phyloP scores from a whole-genome alignment of 2,329 filamentous ascomycete species.

The Scytalidium sp. region DNA sequence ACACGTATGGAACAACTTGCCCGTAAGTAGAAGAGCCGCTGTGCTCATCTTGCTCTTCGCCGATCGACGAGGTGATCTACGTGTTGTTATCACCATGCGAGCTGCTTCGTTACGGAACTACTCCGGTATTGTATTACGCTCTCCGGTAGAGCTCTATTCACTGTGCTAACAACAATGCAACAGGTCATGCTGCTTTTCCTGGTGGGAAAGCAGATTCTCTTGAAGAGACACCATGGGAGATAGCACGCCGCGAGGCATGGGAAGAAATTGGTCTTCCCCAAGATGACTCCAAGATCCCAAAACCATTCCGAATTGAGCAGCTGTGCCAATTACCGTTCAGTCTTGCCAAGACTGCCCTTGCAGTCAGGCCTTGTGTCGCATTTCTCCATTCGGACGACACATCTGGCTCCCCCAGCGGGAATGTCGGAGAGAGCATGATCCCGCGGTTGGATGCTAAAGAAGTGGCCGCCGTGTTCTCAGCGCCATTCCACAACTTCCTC shows the following conservation, averaged over 20 bases:
- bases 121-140: slow-evolving; percentile 54
- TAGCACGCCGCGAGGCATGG: slow-evolving; percentile 82
- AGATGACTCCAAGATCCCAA: slow-evolving; percentile 64
- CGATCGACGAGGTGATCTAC: slow-evolving; percentile 75
- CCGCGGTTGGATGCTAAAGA: slow-evolving; percentile 84
- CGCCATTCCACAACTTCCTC: slow-evolving; percentile 83
- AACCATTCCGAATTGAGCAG: slow-evolving; percentile 81
- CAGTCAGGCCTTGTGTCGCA: slow-evolving; percentile 73
- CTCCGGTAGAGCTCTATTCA: not conserved
- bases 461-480: slow-evolving; percentile 91
- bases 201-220: slow-evolving; percentile 67
- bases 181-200: slow-evolving; percentile 73
- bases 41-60: slow-evolving; percentile 87
- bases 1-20: slow-evolving; percentile 55
- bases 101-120: slow-evolving; percentile 61
- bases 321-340: slow-evolving; percentile 80
- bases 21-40: slow-evolving; percentile 70
- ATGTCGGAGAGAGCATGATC: slow-evolving; percentile 68
- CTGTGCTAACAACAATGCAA: not conserved
- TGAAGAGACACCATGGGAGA: slow-evolving; percentile 67
- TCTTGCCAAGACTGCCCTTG: slow-evolving; percentile 69
- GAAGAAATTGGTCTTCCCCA: slow-evolving; percentile 91
- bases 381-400: slow-evolving; percentile 64
- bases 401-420: slow-evolving; percentile 32
- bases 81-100: slow-evolving; percentile 67